Evolutionary conservation across 2,329 filamentous ascomycete genomes (phyloP), one percentile per base, ranked within the genome.

Genomic region (Akanthomyces muscarius): DNA sequence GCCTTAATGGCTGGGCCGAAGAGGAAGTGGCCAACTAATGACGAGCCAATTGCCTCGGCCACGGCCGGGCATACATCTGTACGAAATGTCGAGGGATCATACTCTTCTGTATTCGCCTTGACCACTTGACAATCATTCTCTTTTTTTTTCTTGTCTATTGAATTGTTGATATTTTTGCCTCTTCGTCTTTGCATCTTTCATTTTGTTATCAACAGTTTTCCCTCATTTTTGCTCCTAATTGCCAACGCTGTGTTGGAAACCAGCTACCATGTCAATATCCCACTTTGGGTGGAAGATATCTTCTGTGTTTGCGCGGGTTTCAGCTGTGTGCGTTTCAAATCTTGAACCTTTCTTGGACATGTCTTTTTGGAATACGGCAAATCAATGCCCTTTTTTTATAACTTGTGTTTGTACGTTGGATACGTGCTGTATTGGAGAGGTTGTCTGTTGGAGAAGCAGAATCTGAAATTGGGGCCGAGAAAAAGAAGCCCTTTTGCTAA

Each of bases 1-100:
- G 84, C 7, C 74, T 89, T 68, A 88, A 87, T 67, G 86, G 86
- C 61, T 89, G 86, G 86, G 85, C 85, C 42, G 86, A 89, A 74
- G 86, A 89, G 72, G 85, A 87, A 73, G 83, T 87, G 66, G 81
- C 82, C 64, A 86, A 86, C 75, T 87, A 75, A 76, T 50, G 60
- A 62, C 21, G 64, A 57, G 60, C 61, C 38, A 51, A 55, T 13
- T n/a, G 64, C 56, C 59, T 68, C 70, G 47, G 53, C 63, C 63
- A 63, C 47, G 16, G 45, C 36, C 10, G 42, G 53, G 33, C 21
- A n/a, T 60, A 8, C 33, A 53, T 33, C 30, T 58, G 38, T 59
- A 42, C 53, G 53, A 42, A 38, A 52, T 58, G 54, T 36, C 42
- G 44, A 30, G 55, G 60, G 42, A 53, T 62, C 44, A 41, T 56